Conservation (phyloP, 208 protist species). For the Histomonas meleagridis region DNA sequence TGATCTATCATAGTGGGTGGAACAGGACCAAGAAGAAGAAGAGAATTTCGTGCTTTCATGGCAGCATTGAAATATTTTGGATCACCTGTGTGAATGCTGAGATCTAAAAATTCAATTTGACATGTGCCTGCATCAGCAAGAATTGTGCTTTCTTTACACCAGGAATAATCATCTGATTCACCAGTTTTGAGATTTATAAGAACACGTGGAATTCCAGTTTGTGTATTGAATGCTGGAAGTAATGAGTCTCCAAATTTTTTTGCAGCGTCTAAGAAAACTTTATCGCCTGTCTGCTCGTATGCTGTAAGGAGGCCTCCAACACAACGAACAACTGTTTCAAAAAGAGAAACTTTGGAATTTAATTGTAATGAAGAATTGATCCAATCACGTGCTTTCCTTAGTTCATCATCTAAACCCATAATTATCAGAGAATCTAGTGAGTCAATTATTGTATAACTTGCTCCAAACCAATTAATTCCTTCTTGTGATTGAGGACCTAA, state of each 20-base stretch:
- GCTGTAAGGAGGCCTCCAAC: constrained; percentile 60
- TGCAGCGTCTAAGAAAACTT: constrained; percentile 37
- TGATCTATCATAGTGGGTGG: neutral
- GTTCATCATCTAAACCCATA: neutral
- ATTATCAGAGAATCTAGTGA: neutral
- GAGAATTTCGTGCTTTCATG: neutral
- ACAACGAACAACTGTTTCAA: constrained; percentile 62
- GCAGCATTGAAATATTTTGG: neutral
- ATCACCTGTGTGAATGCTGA: neutral
- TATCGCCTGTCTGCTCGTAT: constrained; percentile 56
- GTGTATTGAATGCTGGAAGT: constrained; percentile 47
- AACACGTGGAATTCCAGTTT: constrained; percentile 38
- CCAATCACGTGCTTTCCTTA: neutral
- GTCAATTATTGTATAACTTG: neutral
- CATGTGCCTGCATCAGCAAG: neutral
- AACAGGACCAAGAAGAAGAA: no score
- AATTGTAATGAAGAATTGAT: neutral
- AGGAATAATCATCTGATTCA: neutral
- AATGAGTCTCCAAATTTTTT: constrained; percentile 32
- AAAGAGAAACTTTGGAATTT: constrained; percentile 46
- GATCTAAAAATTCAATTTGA: constrained; percentile 5
- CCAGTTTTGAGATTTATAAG: neutral
- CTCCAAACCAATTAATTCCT: neutral
- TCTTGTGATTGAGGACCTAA: neutral
- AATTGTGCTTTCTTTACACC: neutral